These are phyloP conservation scores for Agaricus subrufescens DNA, from an alignment of 768 basidiomycete species.

Conservation along the genomic window DNA sequence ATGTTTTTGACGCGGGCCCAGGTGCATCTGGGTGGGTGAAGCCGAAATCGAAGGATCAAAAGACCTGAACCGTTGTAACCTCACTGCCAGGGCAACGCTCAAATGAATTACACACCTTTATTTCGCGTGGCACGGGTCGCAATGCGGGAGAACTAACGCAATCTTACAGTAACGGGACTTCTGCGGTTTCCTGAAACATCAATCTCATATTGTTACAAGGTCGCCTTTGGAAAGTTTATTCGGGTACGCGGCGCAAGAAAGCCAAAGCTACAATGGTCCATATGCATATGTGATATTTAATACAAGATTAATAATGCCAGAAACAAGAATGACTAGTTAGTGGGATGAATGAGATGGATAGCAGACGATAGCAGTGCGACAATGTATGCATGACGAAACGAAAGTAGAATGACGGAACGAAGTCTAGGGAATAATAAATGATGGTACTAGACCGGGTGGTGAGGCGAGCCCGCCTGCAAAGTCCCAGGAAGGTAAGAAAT, in stretches of 20 bases:
- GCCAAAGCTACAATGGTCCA: too few relatives aligned
- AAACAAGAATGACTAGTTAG: not conserved
- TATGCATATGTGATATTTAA: not conserved
- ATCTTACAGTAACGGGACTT: too few relatives aligned
- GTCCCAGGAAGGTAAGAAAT: slow-evolving; percentile 7
- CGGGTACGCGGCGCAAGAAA: too few relatives aligned
- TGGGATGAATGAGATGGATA: not conserved
- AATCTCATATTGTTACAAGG: too few relatives aligned
- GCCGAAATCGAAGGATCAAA: too few relatives aligned
- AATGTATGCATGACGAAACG: slow-evolving; percentile 1
- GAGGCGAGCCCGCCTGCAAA: slow-evolving; percentile 1
- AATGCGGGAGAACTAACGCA: too few relatives aligned
- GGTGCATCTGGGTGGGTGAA: too few relatives aligned
- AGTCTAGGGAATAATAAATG: not conserved
- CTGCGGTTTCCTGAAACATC: too few relatives aligned
- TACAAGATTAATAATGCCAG: not conserved
- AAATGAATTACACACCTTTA: slow-evolving; percentile 1
- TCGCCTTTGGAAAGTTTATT: too few relatives aligned
- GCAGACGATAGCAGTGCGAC: not conserved
- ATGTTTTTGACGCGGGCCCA: too few relatives aligned
- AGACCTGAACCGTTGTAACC: too few relatives aligned
- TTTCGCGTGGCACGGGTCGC: slow-evolving; percentile 7
- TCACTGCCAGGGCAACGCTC: too few relatives aligned
- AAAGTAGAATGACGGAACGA: not conserved
- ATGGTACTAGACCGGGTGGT: not conserved